Base-by-base conservation (phyloP, 495 filamentous ascomycete species). In the Thozetella sp. region DNA sequence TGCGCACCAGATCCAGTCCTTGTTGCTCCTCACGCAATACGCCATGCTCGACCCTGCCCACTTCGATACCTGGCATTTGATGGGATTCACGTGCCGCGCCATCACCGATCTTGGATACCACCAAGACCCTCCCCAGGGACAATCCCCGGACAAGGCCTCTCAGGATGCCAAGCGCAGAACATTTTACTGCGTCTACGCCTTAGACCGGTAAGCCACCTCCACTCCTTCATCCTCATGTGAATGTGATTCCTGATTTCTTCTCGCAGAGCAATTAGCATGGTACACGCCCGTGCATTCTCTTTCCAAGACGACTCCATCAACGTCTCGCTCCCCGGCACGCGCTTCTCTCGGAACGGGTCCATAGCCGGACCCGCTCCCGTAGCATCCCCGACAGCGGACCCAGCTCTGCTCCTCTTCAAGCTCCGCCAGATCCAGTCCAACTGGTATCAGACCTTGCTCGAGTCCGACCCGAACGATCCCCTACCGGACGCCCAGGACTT, bases 21-120 rank as follows among this genome's bases (percentile, higher is more conserved):
- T 97, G 34, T 68, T 96, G 23, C 81, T 97, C 9, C 85, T 98
- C 43, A 92, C 92, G 0, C 83, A 93, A 59, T 98, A 97, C 72
- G 87, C 93, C 3, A 88, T 93, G 73, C 79, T 96, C 26, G 93
- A 97, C 67, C 93, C 93, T 15, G 81, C 83, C 37, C 93, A 93
- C 68, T 96, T 97, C 68, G 91, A 95, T 57, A 90, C 87, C 65
- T 97, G 94, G 92, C 91, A 92, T 58, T 71, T 97, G 54, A 89
- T 96, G 54, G 94, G 93, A 24, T 90, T 93, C 67, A 92, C 93
- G 17, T 90, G 89, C 43, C 85, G 93, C 53, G 90, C 89, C 22
- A 88, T 92, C 67, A 81, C 96, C 27, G 94, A 98, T 75, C 75
- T 97, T 22, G 94, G 94, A 2, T 81, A 94, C 48, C 94, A 97